Percentiles rank a stretch among this genome's conserved stretches.
Evolutionary conservation across 2,329 filamentous ascomycete species (phyloP).

Genomic region (Dendrostoma leiphaemia): DNA sequence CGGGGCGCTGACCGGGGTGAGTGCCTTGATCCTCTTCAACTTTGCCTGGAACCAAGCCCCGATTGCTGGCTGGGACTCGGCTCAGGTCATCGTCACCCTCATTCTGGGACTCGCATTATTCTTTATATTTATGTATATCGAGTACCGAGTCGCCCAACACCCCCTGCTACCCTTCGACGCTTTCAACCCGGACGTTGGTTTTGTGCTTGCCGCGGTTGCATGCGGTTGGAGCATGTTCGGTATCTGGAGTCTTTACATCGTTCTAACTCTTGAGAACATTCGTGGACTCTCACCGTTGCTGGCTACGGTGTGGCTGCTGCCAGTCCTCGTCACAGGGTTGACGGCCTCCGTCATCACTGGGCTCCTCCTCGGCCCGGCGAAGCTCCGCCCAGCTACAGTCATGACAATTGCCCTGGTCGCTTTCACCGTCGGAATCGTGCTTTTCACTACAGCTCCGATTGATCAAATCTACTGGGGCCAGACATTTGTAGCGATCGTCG

Average conservation of each 20-base stretch:
- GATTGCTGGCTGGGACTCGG: slow-evolving; percentile 47
- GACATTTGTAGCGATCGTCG: slow-evolving; percentile 44
- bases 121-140: slow-evolving; percentile 48
- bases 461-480: slow-evolving; percentile 54
- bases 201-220: slow-evolving; percentile 54
- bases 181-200: slow-evolving; percentile 45
- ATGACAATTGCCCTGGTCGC: slow-evolving; percentile 25
- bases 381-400: slow-evolving; percentile 26
- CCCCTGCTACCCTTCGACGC: slow-evolving; percentile 58
- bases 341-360: slow-evolving; percentile 32
- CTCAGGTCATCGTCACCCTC: slow-evolving; percentile 50
- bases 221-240: slow-evolving; percentile 56
- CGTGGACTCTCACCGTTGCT: slow-evolving; percentile 28
- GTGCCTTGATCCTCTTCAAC: slow-evolving; percentile 53
- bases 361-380: slow-evolving; percentile 28
- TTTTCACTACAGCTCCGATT: slow-evolving; percentile 34
- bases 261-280: slow-evolving; percentile 46
- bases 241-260: slow-evolving; percentile 51
- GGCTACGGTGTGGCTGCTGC: slow-evolving; percentile 29
- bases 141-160: slow-evolving; percentile 40
- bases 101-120: slow-evolving; percentile 51
- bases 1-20: slow-evolving; percentile 38
- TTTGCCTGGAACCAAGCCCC: slow-evolving; percentile 60
- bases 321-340: slow-evolving; percentile 26
- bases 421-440: slow-evolving; percentile 25